phyloP scores from a whole-genome alignment of 352 stramenopile species.

The Proteromonas lacertae region DNA sequence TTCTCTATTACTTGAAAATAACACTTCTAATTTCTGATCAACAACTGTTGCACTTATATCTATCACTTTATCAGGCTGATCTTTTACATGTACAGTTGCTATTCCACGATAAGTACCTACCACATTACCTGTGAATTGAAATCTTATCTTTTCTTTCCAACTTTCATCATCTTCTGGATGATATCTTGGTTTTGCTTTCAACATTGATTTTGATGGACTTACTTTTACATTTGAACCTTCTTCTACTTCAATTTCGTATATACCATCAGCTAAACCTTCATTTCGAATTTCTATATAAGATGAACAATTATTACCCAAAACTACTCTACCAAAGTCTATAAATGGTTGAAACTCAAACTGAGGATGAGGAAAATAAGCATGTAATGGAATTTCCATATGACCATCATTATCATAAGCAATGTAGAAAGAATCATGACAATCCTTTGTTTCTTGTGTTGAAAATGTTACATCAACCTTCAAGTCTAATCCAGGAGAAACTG shows the following conservation, averaged over 20 bases:
- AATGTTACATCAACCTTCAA: slow-evolving; percentile 12
- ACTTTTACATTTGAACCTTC: too few relatives aligned
- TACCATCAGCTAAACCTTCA: background rate
- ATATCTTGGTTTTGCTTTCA: background rate
- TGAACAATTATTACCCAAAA: slow-evolving; percentile 1
- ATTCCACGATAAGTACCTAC: slow-evolving; percentile 4
- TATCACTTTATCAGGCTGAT: slow-evolving; percentile 10
- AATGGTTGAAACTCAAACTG: slow-evolving; percentile 1
- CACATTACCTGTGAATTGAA: slow-evolving; percentile 1
- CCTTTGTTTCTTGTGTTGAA: slow-evolving; percentile 7
- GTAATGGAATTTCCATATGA: slow-evolving; percentile 5
- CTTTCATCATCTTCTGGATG: too few relatives aligned
- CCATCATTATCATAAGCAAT: background rate
- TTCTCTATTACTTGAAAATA: slow-evolving; percentile 13
- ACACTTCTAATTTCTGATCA: slow-evolving; percentile 35
- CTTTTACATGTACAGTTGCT: slow-evolving; percentile 3
- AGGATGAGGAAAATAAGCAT: slow-evolving; percentile 5
- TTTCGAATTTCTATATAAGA: background rate
- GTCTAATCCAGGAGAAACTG: slow-evolving; percentile 12
- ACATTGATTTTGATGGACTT: too few relatives aligned
- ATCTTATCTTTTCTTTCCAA: background rate
- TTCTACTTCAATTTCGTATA: background rate
- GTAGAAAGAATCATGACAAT: slow-evolving; percentile 4
- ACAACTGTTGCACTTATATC: slow-evolving; percentile 32
- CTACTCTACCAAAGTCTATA: slow-evolving; percentile 5